Base-by-base conservation (phyloP, 768 basidiomycete species). In the Pleurotus cornucopiae region DNA sequence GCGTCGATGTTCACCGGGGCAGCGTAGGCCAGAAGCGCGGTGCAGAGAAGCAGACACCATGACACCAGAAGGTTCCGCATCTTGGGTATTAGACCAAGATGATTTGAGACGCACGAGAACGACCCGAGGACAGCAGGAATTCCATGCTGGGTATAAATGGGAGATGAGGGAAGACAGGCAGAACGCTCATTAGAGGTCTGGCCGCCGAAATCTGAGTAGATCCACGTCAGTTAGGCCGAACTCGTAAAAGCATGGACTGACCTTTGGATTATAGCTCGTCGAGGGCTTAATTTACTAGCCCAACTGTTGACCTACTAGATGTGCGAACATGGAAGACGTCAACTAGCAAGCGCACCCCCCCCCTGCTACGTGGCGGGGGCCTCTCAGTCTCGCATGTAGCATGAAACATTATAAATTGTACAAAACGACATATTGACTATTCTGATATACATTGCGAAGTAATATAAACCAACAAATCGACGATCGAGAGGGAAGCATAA, bases 381-480 rank as follows among this genome's bases (percentile, higher is more conserved):
- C 30, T 34, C 30, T 11, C 3, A 11, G 43, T 21, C 11, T 9
- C n/a, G 43, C 20, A 5, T 44, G 20, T 16, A 14, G 43, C 43
- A 44, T 3, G 5, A 6, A 44, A 16, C 20, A 44, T 21, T 44
- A 21, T 44, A 21, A 47, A 20, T 51, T 20, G 41, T 41, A 53
- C 51, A 53, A 53, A 53, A 41, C 51, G 39, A 53, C 39, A 53
- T 53, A 34, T n/a, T n/a, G 30, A 49, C 21, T n/a, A 23, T 48
- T 14, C 12, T 48, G 23, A 20, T 20, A 48, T 37, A 49, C 38
- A 56, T 56, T 54, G 53, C 43, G 55, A 62, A 40, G 61, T 58
- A 55, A 56, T 43, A 67, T 62, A 48, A 60, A 30, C 26, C 51
- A 44, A 55, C 57, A 43, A 57, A 41, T 23, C 37, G 52, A 49